Conservation (phyloP, 2,329 filamentous ascomycete genomes). For the Aspergillus ruber region DNA sequence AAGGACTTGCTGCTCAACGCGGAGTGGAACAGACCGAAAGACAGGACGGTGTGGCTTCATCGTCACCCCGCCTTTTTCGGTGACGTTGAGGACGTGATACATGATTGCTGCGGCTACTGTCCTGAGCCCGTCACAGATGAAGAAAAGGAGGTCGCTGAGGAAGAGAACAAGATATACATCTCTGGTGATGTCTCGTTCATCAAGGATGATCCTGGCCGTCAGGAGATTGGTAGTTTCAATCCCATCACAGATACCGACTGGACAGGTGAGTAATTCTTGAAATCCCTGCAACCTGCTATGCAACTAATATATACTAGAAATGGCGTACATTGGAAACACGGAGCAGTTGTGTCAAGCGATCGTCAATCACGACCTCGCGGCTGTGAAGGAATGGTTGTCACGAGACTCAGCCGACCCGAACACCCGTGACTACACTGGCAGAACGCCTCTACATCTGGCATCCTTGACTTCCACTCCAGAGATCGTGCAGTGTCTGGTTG, state of each 20-base stretch:
- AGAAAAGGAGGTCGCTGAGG: slow-evolving; percentile 63
- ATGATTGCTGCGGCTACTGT: slow-evolving; percentile 77
- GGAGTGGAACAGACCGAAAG: slow-evolving; percentile 74
- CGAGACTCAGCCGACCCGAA: slow-evolving; percentile 66
- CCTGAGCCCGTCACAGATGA: slow-evolving; percentile 63
- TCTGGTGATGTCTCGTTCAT: slow-evolving; percentile 68
- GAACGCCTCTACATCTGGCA: slow-evolving; percentile 73
- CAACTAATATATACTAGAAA: slow-evolving; percentile 44
- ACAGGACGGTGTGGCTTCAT: slow-evolving; percentile 71
- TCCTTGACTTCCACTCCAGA: slow-evolving; percentile 61
- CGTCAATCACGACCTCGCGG: slow-evolving; percentile 63
- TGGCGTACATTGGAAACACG: slow-evolving; percentile 81
- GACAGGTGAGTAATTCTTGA: slow-evolving; percentile 44
- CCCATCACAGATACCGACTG: slow-evolving; percentile 76
- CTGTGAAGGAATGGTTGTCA: slow-evolving; percentile 63
- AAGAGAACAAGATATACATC: slow-evolving; percentile 70
- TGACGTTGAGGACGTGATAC: slow-evolving; percentile 63
- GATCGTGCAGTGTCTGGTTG: slow-evolving; percentile 64
- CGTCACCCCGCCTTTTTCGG: slow-evolving; percentile 84
- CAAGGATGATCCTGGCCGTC: slow-evolving; percentile 73
- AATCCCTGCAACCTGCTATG: not conserved
- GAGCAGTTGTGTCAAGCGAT: slow-evolving; percentile 73
- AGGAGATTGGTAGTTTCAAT: slow-evolving; percentile 67
- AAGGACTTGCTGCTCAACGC: slow-evolving; percentile 77
- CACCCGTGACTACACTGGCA: slow-evolving; percentile 68